A percentile compares a stretch with the other conserved stretches of the same genome.
Evolutionary conservation across 2,329 filamentous ascomycete species (phyloP).

Genomic region (Botrytis galanthina): DNA sequence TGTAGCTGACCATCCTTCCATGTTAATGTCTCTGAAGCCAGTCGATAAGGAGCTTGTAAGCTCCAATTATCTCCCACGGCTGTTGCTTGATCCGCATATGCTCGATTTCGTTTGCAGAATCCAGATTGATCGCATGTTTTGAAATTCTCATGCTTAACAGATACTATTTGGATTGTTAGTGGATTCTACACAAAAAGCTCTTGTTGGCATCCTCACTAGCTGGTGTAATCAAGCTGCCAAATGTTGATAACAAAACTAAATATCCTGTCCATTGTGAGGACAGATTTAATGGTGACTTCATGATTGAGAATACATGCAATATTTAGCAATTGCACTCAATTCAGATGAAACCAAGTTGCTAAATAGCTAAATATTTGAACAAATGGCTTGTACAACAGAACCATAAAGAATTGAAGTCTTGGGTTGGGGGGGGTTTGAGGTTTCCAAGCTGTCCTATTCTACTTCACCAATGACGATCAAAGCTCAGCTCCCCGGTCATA

Average conservation of each 20-base stretch:
- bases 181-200: background rate
- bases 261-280: slow-evolving; percentile 64
- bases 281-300: slow-evolving; percentile 40
- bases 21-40: slow-evolving; percentile 68
- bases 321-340: background rate
- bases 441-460: slow-evolving; percentile 27
- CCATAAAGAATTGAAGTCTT: slow-evolving; percentile 10
- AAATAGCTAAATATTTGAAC: background rate
- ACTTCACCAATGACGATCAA: slow-evolving; percentile 11
- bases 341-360: background rate
- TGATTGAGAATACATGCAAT: slow-evolving; percentile 23
- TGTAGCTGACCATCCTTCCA: slow-evolving; percentile 79
- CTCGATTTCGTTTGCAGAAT: slow-evolving; percentile 94
- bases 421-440: slow-evolving; percentile 1
- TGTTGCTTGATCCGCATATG: slow-evolving; percentile 75
- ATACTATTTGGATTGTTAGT: slow-evolving; percentile 49
- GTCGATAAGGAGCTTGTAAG: slow-evolving; percentile 68
- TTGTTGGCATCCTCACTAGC: slow-evolving; percentile 52
- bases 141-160: slow-evolving; percentile 95
- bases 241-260: slow-evolving; percentile 56
- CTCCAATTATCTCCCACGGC: slow-evolving; percentile 64
- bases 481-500: background rate
- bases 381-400: background rate
- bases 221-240: slow-evolving; percentile 61
- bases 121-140: slow-evolving; percentile 95